phyloP scores from a whole-genome alignment of 371 early-diverging fungal species.

The Apophysomyces trapeziformis region DNA sequence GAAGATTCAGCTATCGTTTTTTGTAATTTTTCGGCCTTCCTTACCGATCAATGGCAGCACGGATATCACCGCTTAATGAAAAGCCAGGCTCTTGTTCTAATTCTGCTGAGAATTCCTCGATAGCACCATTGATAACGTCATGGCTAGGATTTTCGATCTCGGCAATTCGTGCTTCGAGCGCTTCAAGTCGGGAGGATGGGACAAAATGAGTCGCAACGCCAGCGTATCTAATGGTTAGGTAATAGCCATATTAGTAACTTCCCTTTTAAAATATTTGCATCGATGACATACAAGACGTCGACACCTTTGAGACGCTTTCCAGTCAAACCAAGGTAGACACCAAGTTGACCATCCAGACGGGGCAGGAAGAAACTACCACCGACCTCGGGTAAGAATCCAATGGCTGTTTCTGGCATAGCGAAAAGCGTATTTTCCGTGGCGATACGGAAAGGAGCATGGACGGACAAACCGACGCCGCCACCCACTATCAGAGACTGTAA shows the following conservation, averaged over 20 bases:
- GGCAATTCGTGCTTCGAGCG: conserved; percentile 81
- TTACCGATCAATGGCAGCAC: conserved; percentile 77
- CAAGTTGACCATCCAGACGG: conserved; percentile 91
- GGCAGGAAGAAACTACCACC: conserved; percentile 96
- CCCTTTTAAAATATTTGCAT: too few species aligned
- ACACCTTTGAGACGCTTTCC: conserved; percentile 81
- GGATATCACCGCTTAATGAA: conserved; percentile 66
- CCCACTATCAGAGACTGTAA: conserved; percentile 69
- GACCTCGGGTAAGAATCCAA: conserved; percentile 97
- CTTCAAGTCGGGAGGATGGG: conserved; percentile 83
- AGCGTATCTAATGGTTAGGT: conserved; percentile 58
- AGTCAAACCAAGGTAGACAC: conserved; percentile 92
- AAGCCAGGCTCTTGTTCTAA: conserved; percentile 33
- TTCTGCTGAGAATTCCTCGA: conserved; percentile 91
- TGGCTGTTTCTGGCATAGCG: conserved; percentile 96
- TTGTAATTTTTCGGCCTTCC: neutral
- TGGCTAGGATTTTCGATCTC: conserved; percentile 81
- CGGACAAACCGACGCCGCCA: conserved; percentile 95
- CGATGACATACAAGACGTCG: conserved; percentile 77
- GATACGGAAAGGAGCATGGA: conserved; percentile 95
- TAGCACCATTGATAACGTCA: conserved; percentile 85
- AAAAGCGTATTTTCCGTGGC: conserved; percentile 94
- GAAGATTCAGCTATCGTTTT: neutral
- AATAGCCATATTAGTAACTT: conserved; percentile 11
- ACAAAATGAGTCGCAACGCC: conserved; percentile 97